Percentiles rank a stretch among this genome's conserved stretches.
These are phyloP conservation scores for Mercurialis annua DNA, from an alignment of 345 rosid species.

Conservation along the genomic window DNA sequence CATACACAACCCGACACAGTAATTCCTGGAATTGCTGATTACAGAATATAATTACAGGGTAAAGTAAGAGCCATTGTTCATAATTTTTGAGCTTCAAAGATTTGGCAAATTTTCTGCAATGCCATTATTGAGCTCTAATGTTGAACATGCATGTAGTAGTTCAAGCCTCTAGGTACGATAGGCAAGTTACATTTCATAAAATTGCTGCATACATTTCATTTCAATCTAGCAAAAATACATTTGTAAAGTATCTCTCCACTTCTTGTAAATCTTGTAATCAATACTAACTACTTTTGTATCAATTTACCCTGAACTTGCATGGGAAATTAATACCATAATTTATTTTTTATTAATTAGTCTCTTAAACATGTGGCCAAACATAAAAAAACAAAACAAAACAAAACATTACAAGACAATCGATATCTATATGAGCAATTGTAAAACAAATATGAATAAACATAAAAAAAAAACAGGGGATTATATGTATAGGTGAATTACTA, in stretches of 20 bases:
- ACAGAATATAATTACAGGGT: neutral
- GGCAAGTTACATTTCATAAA: too few relatives aligned
- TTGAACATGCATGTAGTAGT: neutral
- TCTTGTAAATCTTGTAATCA: slow-evolving; percentile 23
- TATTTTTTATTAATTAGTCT: slow-evolving; percentile 21
- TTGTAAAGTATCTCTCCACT: slow-evolving; percentile 24
- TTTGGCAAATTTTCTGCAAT: slow-evolving; percentile 13
- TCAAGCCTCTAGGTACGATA: neutral
- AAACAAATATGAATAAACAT: slow-evolving; percentile 19
- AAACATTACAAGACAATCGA: slow-evolving; percentile 18
- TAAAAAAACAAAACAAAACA: slow-evolving; percentile 15
- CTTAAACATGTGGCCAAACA: slow-evolving; percentile 19
- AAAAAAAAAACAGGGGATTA: slow-evolving; percentile 13
- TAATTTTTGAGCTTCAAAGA: slow-evolving; percentile 16
- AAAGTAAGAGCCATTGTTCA: neutral
- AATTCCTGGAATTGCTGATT: neutral
- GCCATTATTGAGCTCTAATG: slow-evolving; percentile 8
- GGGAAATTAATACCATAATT: neutral
- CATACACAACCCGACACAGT: slow-evolving; percentile 16
- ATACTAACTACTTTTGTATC: slow-evolving; percentile 6
- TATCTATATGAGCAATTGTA: slow-evolving; percentile 10
- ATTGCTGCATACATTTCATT: neutral
- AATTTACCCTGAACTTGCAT: too few relatives aligned
- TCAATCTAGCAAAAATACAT: slow-evolving; percentile 12
- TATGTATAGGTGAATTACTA: slow-evolving; percentile 7